Evolutionary conservation across 768 basidiomycete genomes (phyloP).

Genomic region (Hemileccinum impolitum): DNA sequence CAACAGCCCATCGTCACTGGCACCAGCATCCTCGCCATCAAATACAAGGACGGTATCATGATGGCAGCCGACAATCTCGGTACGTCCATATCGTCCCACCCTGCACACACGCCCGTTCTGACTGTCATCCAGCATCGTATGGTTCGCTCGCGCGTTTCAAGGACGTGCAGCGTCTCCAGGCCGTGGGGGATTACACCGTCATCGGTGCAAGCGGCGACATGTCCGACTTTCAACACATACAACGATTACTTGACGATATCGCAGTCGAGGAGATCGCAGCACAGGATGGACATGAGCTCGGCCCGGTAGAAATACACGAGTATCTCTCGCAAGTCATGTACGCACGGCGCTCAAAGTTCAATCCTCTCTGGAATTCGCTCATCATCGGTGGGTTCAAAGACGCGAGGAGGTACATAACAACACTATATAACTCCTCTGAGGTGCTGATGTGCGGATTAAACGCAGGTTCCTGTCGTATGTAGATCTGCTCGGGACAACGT

Average conservation of each 20-base stretch:
- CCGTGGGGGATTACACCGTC: conserved; percentile 80
- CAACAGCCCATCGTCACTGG: conserved; percentile 96
- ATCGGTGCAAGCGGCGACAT: conserved; percentile 95
- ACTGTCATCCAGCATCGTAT: conserved; percentile 68
- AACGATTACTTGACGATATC: conserved; percentile 73
- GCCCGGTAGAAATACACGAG: conserved; percentile 89
- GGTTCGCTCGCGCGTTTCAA: conserved; percentile 97
- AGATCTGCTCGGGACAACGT: conserved; percentile 95
- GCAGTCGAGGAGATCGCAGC: conserved; percentile 76
- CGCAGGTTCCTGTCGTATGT: conserved; percentile 89
- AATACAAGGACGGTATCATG: conserved; percentile 96
- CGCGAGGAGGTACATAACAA: conserved; percentile 60
- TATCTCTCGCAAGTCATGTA: conserved; percentile 93
- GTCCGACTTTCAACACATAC: conserved; percentile 95
- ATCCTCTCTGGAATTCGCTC: conserved; percentile 94
- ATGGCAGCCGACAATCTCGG: conserved; percentile 98
- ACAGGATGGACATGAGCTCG: conserved; percentile 80
- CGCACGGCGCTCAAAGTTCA: conserved; percentile 76
- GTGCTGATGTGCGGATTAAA: neutral
- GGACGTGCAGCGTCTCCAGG: conserved; percentile 84
- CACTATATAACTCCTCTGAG: neutral
- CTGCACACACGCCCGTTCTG: neutral
- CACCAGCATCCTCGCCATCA: conserved; percentile 91
- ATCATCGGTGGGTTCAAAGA: conserved; percentile 91
- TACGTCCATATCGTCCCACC: conserved; percentile 33